Evolutionary conservation across 805 yeast species (phyloP), one percentile per base, ranked within the genome.

Genomic region (Ogataea pignaliae): DNA sequence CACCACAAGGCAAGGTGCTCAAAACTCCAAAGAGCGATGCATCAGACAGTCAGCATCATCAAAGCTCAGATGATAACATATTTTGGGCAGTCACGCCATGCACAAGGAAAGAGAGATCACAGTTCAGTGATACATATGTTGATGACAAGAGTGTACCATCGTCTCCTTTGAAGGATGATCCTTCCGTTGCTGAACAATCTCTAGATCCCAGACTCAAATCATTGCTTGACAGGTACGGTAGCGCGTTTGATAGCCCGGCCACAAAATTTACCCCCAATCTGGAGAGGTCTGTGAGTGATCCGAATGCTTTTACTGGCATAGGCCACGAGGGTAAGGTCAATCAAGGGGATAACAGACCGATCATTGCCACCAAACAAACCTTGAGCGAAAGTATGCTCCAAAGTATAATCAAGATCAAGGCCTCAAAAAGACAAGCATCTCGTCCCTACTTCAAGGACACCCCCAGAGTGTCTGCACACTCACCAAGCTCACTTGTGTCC

Each of bases 31-130:
- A 28, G 10, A 33, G 43, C 10, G 41, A 40, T 21, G 26, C 26
- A 21, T 21, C 15, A 14, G 17, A 12, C 14, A n/a, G 14, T n/a
- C 36, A 34, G 7, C 34, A 12, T 4, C 60, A 56, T 33, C 59
- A 51, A 6, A 59, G 70, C 34, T 61, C 68, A 1, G 69, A 65
- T 39, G 69, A 65, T 41, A 60, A 57, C 18, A 64, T 65, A 10
- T 64, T 60, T 40, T 73, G 78, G 78, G 71, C 64, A 13, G 56
- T 57, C 12, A 68, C 74, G 5, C 76, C 77, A n/a, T 47, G 53
- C 33, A 34, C 52, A 9, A 28, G 44, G 13, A 51, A 52, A 38
- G 44, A 45, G 42, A 45, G 45, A 39, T 48, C 45, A 35, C 14
- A 39, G 16, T 37, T 37, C 6, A 36, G 36, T 29, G 43, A 45